phyloP scores from a whole-genome alignment of 2,329 filamentous ascomycete genomes.

The Orbilia javanica region DNA sequence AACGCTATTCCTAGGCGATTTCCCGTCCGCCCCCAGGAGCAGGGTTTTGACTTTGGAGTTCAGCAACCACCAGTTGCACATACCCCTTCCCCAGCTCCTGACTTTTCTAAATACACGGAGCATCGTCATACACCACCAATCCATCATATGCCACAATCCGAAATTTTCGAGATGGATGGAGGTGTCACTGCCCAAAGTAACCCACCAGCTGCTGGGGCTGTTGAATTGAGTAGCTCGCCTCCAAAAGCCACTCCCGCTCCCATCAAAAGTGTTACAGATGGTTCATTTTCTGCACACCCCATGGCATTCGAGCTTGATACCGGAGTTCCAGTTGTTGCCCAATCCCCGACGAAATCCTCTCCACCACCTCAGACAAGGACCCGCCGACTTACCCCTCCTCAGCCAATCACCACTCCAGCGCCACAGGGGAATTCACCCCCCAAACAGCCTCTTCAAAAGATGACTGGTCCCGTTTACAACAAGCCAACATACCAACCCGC shows the following conservation, averaged over 20 bases:
- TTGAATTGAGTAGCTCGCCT: conserved; percentile 38
- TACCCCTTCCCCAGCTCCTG: conserved; percentile 37
- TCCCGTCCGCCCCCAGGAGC: conserved; percentile 52
- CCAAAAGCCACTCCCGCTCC: conserved; percentile 15
- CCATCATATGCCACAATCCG: conserved; percentile 52
- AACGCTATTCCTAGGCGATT: conserved; percentile 29
- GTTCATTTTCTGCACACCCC: conserved; percentile 31
- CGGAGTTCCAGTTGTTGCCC: conserved; percentile 24
- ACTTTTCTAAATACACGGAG: conserved; percentile 46
- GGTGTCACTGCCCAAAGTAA: conserved; percentile 24
- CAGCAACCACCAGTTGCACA: conserved; percentile 26
- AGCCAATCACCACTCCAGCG: conserved; percentile 26
- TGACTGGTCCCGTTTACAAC: conserved; percentile 12
- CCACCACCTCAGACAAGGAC: conserved; percentile 26
- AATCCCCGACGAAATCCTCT: conserved; percentile 5
- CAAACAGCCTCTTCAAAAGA: conserved; percentile 26
- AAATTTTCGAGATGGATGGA: conserved; percentile 57
- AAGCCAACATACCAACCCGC: conserved; percentile 45
- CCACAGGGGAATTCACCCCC: conserved; percentile 19
- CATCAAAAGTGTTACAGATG: background rate
- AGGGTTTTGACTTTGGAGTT: conserved; percentile 7
- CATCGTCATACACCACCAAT: conserved; percentile 54
- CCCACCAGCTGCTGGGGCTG: conserved; percentile 3
- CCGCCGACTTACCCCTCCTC: conserved; percentile 45
- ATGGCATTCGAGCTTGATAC: conserved; percentile 57